Percentiles rank a stretch among this genome's conserved stretches.
These are phyloP conservation scores for Grigorovia yakushimaensis DNA, from an alignment of 805 yeast genomes.

Conservation along the genomic window DNA sequence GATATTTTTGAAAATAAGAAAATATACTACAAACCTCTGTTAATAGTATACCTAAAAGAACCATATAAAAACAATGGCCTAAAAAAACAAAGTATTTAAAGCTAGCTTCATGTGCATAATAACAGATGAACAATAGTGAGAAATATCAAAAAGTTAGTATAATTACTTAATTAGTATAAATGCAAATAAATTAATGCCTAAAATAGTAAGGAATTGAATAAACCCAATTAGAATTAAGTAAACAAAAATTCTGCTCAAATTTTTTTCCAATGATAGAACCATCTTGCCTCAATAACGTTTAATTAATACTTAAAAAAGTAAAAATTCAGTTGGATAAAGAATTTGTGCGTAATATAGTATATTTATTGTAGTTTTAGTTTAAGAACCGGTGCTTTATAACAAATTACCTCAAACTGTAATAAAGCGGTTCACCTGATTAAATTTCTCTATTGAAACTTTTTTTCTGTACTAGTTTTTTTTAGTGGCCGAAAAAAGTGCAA, in stretches of 20 bases:
- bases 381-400: not conserved
- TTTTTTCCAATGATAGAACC: no score
- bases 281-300: no score
- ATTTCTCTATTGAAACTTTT: not conserved
- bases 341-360: not conserved
- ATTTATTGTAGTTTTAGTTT: no score
- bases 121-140: not conserved
- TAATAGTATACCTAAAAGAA: not conserved
- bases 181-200: not conserved
- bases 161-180: not conserved
- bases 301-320: not conserved
- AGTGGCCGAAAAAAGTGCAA: not conserved
- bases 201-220: not conserved
- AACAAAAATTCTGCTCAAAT: no score
- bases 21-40: no score
- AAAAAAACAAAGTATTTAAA: not conserved
- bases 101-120: not conserved
- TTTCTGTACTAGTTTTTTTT: not conserved
- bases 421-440: not conserved
- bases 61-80: not conserved
- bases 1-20: no score
- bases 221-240: no score
- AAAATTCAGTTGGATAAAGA: no score
- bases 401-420: not conserved
- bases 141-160: no score